A percentile compares a stretch with the other conserved stretches of the same genome.
phyloP scores from a whole-genome alignment of 1,284 basidiomycete genomes.

The Phenoliferia sp. region DNA sequence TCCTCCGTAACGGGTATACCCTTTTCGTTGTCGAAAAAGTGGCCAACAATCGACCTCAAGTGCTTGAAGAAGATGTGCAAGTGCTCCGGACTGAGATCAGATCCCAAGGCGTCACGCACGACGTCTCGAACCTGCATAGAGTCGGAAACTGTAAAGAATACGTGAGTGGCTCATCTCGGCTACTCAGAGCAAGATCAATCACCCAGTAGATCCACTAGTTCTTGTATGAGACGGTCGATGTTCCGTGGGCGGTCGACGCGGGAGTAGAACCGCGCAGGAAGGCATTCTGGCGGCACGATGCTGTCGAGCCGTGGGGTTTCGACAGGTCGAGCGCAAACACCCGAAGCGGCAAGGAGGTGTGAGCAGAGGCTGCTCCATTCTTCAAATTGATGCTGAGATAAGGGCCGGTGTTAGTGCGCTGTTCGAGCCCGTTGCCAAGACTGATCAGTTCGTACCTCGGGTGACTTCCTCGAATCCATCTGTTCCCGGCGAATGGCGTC shows the following conservation, averaged over 20 bases:
- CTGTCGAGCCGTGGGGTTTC: not conserved
- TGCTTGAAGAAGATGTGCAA: conserved; percentile 3
- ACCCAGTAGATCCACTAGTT: conserved; percentile 6
- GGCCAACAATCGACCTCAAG: conserved; percentile 1
- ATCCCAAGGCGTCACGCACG: not conserved
- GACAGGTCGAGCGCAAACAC: not conserved
- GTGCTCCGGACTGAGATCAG: not conserved
- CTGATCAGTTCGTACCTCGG: not conserved
- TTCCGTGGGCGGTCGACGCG: conserved; percentile 1
- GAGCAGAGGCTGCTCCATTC: conserved; percentile 1
- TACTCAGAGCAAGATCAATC: not conserved
- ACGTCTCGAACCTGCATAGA: conserved; percentile 3
- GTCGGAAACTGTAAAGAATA: conserved; percentile 1
- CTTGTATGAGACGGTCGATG: conserved; percentile 1
- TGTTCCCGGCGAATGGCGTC: not conserved
- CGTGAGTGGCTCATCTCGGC: not conserved
- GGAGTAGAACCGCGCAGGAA: not conserved
- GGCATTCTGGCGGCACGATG: not conserved
- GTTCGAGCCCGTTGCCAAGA: not conserved
- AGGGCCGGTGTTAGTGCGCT: not conserved
- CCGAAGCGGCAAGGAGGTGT: conserved; percentile 4
- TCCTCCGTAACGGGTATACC: conserved; percentile 1
- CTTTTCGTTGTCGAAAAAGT: conserved; percentile 7
- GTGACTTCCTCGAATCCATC: not conserved
- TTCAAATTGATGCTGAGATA: not conserved